Conservation (phyloP, 345 rosid genomes). For the Combretum micranthum region DNA sequence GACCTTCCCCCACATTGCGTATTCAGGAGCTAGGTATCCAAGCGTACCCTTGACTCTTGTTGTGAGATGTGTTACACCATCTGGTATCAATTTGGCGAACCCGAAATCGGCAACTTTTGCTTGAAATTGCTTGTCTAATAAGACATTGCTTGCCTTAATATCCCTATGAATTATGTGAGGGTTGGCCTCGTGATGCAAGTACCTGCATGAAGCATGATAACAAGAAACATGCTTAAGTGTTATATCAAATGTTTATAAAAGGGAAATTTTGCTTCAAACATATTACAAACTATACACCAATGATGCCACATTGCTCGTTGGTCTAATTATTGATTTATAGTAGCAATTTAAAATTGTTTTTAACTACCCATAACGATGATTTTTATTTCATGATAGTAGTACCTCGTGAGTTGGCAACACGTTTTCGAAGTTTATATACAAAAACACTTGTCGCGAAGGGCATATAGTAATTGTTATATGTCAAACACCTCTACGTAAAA, state of each 20-base stretch:
- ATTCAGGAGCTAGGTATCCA: constrained; percentile 68
- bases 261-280: too few relatives aligned
- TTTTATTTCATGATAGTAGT: too few relatives aligned
- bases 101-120: constrained; percentile 71
- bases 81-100: constrained; percentile 61
- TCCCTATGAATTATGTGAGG: constrained; percentile 71
- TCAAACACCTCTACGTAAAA: too few relatives aligned
- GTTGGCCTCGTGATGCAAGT: constrained; percentile 55
- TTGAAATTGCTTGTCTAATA: constrained; percentile 41
- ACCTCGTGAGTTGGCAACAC: too few relatives aligned
- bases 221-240: background rate
- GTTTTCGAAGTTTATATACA: too few relatives aligned
- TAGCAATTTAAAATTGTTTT: too few relatives aligned
- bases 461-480: too few relatives aligned
- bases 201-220: constrained; percentile 21
- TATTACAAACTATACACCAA: too few relatives aligned
- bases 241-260: background rate
- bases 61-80: constrained; percentile 56
- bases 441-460: too few relatives aligned
- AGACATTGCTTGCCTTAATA: constrained; percentile 64
- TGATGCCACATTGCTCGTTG: too few relatives aligned
- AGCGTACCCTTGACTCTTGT: constrained; percentile 63
- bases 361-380: too few relatives aligned
- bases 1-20: constrained; percentile 85
- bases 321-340: too few relatives aligned